A percentile compares a stretch with the other conserved stretches of the same genome.
Conservation (phyloP, 768 basidiomycete genomes). For the Leccinum barrowsii region DNA sequence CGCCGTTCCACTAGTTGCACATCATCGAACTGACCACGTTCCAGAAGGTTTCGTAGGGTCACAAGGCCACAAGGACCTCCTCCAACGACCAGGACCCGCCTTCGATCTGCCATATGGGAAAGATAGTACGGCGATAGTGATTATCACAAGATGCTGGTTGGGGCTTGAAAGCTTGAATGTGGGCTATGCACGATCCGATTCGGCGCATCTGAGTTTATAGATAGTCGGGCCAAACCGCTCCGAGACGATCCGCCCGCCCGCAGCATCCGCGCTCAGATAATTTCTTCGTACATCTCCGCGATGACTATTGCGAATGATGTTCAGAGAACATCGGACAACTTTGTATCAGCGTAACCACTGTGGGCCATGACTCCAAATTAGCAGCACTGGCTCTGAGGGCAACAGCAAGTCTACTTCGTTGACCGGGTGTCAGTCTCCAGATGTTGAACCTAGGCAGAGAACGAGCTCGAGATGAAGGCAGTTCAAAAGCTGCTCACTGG, state of each 20-base stretch:
- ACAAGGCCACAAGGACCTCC: slow-evolving; percentile 48
- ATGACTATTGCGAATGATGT: not conserved
- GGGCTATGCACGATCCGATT: not conserved
- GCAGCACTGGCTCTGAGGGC: not conserved
- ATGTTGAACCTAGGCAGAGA: no score
- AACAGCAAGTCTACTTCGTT: not conserved
- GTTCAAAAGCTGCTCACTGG: no score
- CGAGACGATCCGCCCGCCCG: not conserved
- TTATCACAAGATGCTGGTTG: not conserved
- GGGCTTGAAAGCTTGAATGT: not conserved
- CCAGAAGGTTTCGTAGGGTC: slow-evolving; percentile 45
- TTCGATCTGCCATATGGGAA: slow-evolving; percentile 3
- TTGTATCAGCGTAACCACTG: not conserved
- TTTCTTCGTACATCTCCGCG: not conserved
- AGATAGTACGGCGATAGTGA: not conserved
- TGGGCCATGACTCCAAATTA: not conserved
- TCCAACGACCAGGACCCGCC: slow-evolving; percentile 40
- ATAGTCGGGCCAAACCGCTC: not conserved
- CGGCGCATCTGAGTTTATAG: not conserved
- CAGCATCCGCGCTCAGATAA: not conserved
- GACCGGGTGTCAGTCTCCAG: not conserved
- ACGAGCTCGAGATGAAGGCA: no score
- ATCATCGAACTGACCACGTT: slow-evolving; percentile 38
- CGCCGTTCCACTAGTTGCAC: slow-evolving; percentile 46
- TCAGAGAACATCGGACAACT: not conserved